These are phyloP conservation scores for Elasticomyces elasticus DNA, from an alignment of 495 filamentous ascomycete genomes.

Conservation along the genomic window DNA sequence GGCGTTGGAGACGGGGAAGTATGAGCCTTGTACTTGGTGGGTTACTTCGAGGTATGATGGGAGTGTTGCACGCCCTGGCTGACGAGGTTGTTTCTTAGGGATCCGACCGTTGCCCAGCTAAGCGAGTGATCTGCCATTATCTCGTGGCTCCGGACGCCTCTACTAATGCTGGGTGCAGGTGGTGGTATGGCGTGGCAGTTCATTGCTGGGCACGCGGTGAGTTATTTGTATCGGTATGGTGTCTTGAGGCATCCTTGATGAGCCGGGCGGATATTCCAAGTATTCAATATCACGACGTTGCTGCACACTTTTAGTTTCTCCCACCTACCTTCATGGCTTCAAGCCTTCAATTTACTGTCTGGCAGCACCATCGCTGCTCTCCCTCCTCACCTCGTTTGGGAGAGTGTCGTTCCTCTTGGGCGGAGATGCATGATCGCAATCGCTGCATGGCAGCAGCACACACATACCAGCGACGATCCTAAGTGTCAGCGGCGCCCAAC, in stretches of 20 bases:
- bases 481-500: not conserved
- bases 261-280: too few relatives aligned
- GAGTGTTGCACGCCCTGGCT: not conserved
- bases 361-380: too few relatives aligned
- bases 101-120: not conserved
- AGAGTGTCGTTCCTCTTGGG: too few relatives aligned
- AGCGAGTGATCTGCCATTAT: not conserved
- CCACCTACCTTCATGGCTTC: too few relatives aligned
- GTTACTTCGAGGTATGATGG: conserved; percentile 1
- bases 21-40: conserved; percentile 57
- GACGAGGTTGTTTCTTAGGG: not conserved
- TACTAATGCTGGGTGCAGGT: conserved; percentile 1
- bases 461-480: not conserved
- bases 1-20: conserved; percentile 44
- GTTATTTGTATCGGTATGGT: conserved; percentile 5
- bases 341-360: too few relatives aligned
- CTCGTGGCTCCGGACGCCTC: not conserved
- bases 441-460: not conserved
- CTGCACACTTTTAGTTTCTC: too few relatives aligned
- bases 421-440: not conserved
- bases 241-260: not conserved
- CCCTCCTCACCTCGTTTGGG: too few relatives aligned
- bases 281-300: too few relatives aligned
- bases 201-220: conserved; percentile 8
- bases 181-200: conserved; percentile 14